A percentile compares a stretch with the other conserved stretches of the same genome.
phyloP scores from a whole-genome alignment of 1,284 basidiomycete genomes.

The Schizophyllum commune region DNA sequence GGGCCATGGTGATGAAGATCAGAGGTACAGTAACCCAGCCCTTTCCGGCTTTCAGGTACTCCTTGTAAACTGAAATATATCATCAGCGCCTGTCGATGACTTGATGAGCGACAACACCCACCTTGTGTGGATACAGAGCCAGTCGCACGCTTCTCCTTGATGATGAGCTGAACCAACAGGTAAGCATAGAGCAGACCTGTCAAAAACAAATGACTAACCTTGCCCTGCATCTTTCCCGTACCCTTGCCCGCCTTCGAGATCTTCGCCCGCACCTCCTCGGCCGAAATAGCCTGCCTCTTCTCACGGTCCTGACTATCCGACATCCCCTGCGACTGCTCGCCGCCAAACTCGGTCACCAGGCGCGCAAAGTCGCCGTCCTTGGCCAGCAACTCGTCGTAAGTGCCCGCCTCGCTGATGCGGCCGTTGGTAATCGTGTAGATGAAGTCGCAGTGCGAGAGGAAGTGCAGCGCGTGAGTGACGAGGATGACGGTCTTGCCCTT shows the following conservation, averaged over 20 bases:
- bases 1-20: conserved; percentile 43
- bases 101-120: conserved; percentile 16
- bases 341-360: conserved; percentile 59
- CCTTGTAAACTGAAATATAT: conserved; percentile 47
- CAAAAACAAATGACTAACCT: conserved; percentile 8
- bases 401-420: conserved; percentile 56
- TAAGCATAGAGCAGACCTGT: neutral
- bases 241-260: conserved; percentile 33
- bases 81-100: neutral
- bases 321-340: conserved; percentile 35
- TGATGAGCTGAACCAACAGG: conserved; percentile 32
- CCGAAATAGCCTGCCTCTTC: conserved; percentile 6
- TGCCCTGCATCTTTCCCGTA: conserved; percentile 55
- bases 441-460: conserved; percentile 60
- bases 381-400: conserved; percentile 47
- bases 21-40: conserved; percentile 51
- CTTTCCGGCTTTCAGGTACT: conserved; percentile 60
- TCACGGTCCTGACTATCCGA: conserved; percentile 28
- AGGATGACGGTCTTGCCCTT: conserved; percentile 60
- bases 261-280: conserved; percentile 32
- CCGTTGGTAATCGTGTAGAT: conserved; percentile 59
- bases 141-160: conserved; percentile 56
- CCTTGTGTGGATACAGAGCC: conserved; percentile 53
- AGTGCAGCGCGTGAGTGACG: conserved; percentile 71
- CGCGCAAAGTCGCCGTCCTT: conserved; percentile 51